Conservation (phyloP, 441 rosid species). For the Caryocar brasiliense region DNA sequence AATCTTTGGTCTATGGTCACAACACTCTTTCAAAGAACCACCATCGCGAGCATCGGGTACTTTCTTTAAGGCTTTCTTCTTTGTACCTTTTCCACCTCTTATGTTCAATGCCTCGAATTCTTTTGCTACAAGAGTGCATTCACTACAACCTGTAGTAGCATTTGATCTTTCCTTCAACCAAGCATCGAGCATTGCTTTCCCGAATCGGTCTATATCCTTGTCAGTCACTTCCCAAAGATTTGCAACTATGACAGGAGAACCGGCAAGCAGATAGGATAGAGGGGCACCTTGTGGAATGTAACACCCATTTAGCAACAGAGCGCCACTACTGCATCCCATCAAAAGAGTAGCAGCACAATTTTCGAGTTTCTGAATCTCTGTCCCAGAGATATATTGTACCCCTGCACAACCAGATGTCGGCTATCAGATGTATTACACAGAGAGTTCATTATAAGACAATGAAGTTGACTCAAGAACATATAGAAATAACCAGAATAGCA, state of each 20-base stretch:
- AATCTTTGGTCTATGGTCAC: conserved; percentile 49
- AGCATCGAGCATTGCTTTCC: conserved; percentile 68
- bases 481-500: background rate
- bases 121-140: conserved; percentile 40
- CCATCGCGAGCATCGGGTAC: conserved; percentile 13
- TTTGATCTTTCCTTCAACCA: conserved; percentile 67
- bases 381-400: conserved; percentile 57
- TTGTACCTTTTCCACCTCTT: conserved; percentile 31
- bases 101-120: conserved; percentile 50
- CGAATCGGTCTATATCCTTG: conserved; percentile 86
- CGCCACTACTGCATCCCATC: conserved; percentile 81
- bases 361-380: conserved; percentile 62
- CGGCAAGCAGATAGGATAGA: conserved; percentile 67
- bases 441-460: too few species aligned
- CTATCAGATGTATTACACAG: background rate
- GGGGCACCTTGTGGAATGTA: conserved; percentile 74
- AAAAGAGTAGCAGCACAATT: conserved; percentile 72
- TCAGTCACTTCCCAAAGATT: conserved; percentile 97
- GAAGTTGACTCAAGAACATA: background rate
- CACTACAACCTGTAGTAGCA: conserved; percentile 25
- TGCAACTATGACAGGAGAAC: conserved; percentile 75
- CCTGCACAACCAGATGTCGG: conserved; percentile 33
- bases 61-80: conserved; percentile 33
- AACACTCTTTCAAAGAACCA: conserved; percentile 14
- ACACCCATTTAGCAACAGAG: conserved; percentile 56